Evolutionary conservation across 768 basidiomycete species (phyloP).

Genomic region (Tricholoma flavovirens): DNA sequence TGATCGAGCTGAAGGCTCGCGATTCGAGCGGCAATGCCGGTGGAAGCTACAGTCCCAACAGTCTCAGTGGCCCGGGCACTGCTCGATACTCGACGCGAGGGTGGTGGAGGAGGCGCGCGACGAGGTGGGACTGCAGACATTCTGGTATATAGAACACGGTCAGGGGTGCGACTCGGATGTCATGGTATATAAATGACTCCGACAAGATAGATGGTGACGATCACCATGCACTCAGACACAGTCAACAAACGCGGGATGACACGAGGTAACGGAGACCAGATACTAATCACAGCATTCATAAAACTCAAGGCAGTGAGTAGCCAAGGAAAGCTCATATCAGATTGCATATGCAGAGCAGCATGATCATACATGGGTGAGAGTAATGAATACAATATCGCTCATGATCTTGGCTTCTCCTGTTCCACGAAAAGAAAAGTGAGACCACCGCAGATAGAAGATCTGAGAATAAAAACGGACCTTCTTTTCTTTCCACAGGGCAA

Average conservation of each 20-base stretch:
- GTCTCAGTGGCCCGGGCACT: not conserved
- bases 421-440: not conserved
- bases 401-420: conserved; percentile 72
- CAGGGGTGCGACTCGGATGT: not conserved
- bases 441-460: not conserved
- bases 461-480: conserved; percentile 53
- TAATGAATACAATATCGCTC: conserved; percentile 15
- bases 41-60: not conserved
- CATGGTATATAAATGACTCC: not conserved
- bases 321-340: not conserved
- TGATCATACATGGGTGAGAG: conserved; percentile 9
- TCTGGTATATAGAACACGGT: not conserved
- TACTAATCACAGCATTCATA: not conserved
- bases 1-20: conserved; percentile 24
- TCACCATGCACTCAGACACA: not conserved
- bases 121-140: conserved; percentile 22
- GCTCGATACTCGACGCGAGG: not conserved
- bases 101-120: conserved; percentile 12
- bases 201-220: not conserved
- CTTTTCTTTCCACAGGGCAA: conserved; percentile 99
- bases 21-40: conserved; percentile 27
- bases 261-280: not conserved
- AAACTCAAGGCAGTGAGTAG: not conserved
- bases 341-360: conserved; percentile 12
- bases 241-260: not conserved